Evolutionary conservation across 768 basidiomycete species (phyloP).

Genomic region (Antrodiella citrinella): DNA sequence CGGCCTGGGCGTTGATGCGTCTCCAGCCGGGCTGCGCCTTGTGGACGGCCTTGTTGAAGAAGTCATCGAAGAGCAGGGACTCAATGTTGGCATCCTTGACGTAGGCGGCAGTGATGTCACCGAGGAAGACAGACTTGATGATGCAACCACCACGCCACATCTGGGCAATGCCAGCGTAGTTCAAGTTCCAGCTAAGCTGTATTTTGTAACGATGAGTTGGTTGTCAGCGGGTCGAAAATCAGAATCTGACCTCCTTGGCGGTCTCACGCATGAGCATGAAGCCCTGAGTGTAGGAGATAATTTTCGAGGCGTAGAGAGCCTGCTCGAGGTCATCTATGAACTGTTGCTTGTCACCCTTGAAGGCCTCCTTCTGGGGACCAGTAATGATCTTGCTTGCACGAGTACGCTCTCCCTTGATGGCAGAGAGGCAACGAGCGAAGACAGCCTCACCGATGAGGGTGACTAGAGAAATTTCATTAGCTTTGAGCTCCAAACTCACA

Average conservation of each 20-base stretch:
- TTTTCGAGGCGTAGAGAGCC: slow-evolving; percentile 98
- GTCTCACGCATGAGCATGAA: slow-evolving; percentile 99
- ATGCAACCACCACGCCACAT: slow-evolving; percentile 99
- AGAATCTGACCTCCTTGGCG: slow-evolving; percentile 67
- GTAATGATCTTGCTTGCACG: slow-evolving; percentile 87
- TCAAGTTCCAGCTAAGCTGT: slow-evolving; percentile 81
- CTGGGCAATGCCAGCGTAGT: slow-evolving; percentile 94
- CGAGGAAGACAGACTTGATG: slow-evolving; percentile 91
- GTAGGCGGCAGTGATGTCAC: slow-evolving; percentile 89
- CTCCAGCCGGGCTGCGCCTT: slow-evolving; percentile 97
- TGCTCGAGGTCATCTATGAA: slow-evolving; percentile 99
- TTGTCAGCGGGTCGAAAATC: not conserved
- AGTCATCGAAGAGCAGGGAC: slow-evolving; percentile 90
- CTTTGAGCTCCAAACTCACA: not conserved
- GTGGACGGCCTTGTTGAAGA: slow-evolving; percentile 96
- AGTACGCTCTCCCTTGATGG: slow-evolving; percentile 92
- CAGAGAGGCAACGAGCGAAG: slow-evolving; percentile 95
- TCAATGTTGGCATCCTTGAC: slow-evolving; percentile 77
- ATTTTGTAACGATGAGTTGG: not conserved
- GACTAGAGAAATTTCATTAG: slow-evolving; percentile 40
- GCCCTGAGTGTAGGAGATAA: slow-evolving; percentile 98
- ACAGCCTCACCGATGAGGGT: slow-evolving; percentile 99
- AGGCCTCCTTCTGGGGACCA: slow-evolving; percentile 86
- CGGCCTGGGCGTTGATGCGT: slow-evolving; percentile 91
- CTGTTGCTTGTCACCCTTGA: slow-evolving; percentile 96